These are phyloP conservation scores for Schoenoplectus tabernaemontani DNA, from an alignment of 202 grass and related monocot genomes.

Conservation along the genomic window DNA sequence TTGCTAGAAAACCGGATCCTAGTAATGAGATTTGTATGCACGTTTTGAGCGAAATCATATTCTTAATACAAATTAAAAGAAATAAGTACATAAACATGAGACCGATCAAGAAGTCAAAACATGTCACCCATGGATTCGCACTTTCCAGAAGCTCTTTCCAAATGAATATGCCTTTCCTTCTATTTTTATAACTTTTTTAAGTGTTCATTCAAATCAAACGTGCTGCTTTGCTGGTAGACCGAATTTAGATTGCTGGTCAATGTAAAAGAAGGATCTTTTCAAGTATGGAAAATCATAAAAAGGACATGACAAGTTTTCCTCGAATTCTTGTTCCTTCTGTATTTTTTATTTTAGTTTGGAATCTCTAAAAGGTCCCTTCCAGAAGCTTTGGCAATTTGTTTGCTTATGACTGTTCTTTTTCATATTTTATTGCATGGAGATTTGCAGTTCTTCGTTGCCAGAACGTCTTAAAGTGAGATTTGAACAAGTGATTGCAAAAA, in stretches of 20 bases:
- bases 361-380: slow-evolving; percentile 1
- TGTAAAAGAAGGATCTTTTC: neutral
- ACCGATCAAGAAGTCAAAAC: neutral
- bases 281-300: neutral
- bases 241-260: neutral
- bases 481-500: neutral
- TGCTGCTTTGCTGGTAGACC: neutral
- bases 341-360: neutral
- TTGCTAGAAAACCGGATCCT: no score
- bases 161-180: neutral
- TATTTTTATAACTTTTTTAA: neutral
- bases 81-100: neutral
- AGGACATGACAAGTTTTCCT: neutral
- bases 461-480: neutral
- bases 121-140: neutral
- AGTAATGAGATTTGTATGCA: neutral
- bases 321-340: neutral
- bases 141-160: neutral
- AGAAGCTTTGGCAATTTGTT: neutral
- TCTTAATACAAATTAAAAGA: neutral
- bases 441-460: neutral
- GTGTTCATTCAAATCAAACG: neutral
- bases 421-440: neutral
- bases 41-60: neutral
- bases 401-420: neutral